Conservation (phyloP, 768 basidiomycete genomes). For the Naematelia aurantialba region DNA sequence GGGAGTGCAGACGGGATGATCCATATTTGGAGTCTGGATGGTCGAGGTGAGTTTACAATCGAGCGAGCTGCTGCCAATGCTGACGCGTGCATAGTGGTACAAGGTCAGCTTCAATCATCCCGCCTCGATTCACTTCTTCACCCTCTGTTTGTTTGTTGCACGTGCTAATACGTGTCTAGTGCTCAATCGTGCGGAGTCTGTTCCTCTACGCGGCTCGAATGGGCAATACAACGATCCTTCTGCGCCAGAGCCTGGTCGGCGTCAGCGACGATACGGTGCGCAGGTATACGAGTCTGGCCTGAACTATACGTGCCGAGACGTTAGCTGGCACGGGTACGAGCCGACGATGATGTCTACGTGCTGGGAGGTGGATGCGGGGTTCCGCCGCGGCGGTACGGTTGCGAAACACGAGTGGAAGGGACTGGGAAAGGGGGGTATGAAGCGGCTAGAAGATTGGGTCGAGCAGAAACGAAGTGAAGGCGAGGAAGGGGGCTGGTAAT, state of each 20-base stretch:
- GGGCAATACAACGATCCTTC: constrained; percentile 61
- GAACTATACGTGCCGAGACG: constrained; percentile 60
- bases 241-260: constrained; percentile 55
- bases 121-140: not conserved
- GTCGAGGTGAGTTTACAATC: constrained; percentile 51
- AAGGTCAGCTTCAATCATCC: constrained; percentile 10
- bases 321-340: constrained; percentile 91
- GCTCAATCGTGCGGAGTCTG: constrained; percentile 70
- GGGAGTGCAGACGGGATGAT: constrained; percentile 38
- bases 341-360: constrained; percentile 88
- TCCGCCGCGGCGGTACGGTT: constrained; percentile 62
- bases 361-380: constrained; percentile 65
- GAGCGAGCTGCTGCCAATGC: not conserved
- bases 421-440: constrained; percentile 61
- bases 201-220: constrained; percentile 58
- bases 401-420: constrained; percentile 98
- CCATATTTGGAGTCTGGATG: constrained; percentile 94
- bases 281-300: constrained; percentile 3
- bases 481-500: not conserved
- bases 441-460: constrained; percentile 66
- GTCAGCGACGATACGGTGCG: constrained; percentile 1
- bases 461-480: constrained; percentile 54
- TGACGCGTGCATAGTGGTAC: constrained; percentile 2
- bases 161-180: constrained; percentile 47
- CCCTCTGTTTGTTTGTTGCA: not conserved